Conservation (phyloP, 257 asterid species). For the Mentha longifolia region DNA sequence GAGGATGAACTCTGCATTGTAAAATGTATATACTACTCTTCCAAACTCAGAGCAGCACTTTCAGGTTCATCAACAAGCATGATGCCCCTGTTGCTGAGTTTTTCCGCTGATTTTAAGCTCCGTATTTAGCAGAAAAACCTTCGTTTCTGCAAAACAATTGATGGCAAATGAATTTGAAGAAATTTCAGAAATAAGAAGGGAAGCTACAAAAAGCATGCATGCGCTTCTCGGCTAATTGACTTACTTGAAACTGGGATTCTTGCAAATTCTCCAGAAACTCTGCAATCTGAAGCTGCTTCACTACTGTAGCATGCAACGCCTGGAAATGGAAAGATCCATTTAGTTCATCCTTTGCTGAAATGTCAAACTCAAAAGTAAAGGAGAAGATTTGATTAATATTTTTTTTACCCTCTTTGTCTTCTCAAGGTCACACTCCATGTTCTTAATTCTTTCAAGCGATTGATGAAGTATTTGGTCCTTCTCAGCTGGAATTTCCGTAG, state of each 20-base stretch:
- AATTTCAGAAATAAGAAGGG: too few species aligned
- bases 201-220: too few species aligned
- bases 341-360: conserved; percentile 16
- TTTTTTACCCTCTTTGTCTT: conserved; percentile 75
- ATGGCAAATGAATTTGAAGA: neutral
- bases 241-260: conserved; percentile 55
- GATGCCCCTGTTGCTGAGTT: neutral
- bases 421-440: conserved; percentile 78
- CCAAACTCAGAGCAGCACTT: neutral
- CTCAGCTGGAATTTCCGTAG: conserved; percentile 77
- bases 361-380: neutral
- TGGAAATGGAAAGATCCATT: conserved; percentile 37
- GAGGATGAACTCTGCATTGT: neutral
- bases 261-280: conserved; percentile 69
- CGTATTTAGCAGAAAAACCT: conserved; percentile 55
- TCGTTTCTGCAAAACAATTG: conserved; percentile 43
- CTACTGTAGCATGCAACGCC: conserved; percentile 68
- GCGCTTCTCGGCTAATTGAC: neutral
- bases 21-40: too few species aligned
- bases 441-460: conserved; percentile 85
- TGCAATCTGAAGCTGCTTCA: conserved; percentile 80
- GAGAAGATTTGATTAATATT: conserved; percentile 27
- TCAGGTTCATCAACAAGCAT: neutral
- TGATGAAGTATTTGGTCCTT: conserved; percentile 86
- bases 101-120: neutral